phyloP scores from a whole-genome alignment of 371 early-diverging fungal species.

The Nematocida parisii region DNA sequence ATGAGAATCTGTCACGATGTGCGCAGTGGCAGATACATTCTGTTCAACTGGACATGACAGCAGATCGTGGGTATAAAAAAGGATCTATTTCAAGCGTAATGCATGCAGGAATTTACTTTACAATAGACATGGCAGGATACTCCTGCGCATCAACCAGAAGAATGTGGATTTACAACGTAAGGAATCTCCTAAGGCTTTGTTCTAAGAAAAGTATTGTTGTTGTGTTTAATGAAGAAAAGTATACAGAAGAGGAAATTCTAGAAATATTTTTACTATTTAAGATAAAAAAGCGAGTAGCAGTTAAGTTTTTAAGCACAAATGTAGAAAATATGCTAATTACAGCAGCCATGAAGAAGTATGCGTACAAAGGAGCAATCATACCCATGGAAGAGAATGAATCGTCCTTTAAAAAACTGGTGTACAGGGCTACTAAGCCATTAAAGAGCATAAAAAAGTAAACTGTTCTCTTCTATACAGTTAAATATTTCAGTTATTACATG shows the following conservation, averaged over 20 bases:
- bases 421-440: constrained; percentile 21
- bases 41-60: constrained; percentile 16
- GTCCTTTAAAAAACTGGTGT: constrained; percentile 34
- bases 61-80: not conserved
- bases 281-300: constrained; percentile 28
- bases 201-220: constrained; percentile 31
- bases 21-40: constrained; percentile 30
- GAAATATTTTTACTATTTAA: constrained; percentile 29
- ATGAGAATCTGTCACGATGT: not conserved
- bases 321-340: constrained; percentile 39
- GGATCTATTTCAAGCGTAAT: constrained; percentile 12
- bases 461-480: not conserved
- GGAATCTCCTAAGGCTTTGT: constrained; percentile 31
- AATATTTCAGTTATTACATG: not conserved
- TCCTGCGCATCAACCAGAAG: not conserved
- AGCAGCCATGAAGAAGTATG: constrained; percentile 51
- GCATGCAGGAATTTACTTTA: constrained; percentile 16
- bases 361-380: constrained; percentile 15
- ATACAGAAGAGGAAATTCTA: constrained; percentile 8
- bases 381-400: constrained; percentile 29
- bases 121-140: constrained; percentile 32
- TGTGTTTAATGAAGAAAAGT: not conserved
- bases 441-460: not conserved
- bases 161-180: constrained; percentile 45
- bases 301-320: constrained; percentile 13